Evolutionary conservation across 2,329 filamentous ascomycete genomes (phyloP).

Genomic region (Neospermospora avenae): DNA sequence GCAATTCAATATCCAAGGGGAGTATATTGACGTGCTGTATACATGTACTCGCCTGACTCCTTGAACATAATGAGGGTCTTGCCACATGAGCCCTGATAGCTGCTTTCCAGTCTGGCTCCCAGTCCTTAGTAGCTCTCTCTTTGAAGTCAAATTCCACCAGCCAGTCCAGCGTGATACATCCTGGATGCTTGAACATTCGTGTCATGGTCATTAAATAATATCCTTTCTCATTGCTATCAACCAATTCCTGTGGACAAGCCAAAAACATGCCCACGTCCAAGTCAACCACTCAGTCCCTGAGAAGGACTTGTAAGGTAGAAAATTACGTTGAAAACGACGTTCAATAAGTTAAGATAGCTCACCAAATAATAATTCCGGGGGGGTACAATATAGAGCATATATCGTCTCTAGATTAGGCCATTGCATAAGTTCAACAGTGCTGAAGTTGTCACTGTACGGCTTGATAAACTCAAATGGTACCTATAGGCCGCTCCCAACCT

Average conservation of each 20-base stretch:
- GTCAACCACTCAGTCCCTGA: neutral
- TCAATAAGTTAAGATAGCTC: neutral
- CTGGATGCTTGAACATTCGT: neutral
- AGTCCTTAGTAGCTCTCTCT: neutral
- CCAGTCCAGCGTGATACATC: slow-evolving; percentile 10
- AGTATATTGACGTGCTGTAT: too few relatives aligned
- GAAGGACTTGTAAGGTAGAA: neutral
- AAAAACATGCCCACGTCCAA: neutral
- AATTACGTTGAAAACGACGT: neutral
- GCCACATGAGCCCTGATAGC: neutral
- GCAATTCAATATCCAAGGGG: too few relatives aligned
- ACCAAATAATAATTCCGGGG: slow-evolving; percentile 4
- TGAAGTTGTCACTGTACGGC: slow-evolving; percentile 4
- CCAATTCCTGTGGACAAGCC: neutral
- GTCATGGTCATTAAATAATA: slow-evolving; percentile 7
- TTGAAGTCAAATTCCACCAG: neutral
- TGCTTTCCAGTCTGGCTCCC: neutral
- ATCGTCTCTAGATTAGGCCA: slow-evolving; percentile 8
- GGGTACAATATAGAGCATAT: neutral
- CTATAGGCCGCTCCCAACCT: neutral
- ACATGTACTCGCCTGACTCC: too few relatives aligned
- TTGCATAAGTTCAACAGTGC: slow-evolving; percentile 3
- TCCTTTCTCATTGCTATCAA: slow-evolving; percentile 3
- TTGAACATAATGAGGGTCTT: too few relatives aligned
- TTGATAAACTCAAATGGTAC: neutral